Percentiles rank a stretch among this genome's conserved stretches.
These are phyloP conservation scores for Fistulinella prunicolor DNA, from an alignment of 768 basidiomycete genomes.

Conservation along the genomic window DNA sequence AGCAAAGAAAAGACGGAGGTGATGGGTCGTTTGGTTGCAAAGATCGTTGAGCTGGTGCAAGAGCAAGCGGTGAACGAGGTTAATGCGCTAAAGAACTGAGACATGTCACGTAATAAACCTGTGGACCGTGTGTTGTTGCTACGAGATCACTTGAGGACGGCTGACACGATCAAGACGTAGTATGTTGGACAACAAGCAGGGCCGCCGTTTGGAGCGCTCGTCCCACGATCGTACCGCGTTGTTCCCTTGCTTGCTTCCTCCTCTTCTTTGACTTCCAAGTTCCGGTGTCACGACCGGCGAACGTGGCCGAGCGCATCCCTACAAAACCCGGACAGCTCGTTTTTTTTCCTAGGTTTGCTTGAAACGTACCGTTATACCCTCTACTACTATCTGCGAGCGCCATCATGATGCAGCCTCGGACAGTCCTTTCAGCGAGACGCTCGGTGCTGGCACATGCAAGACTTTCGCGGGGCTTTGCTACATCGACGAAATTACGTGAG, in stretches of 20 bases:
- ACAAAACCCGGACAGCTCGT: conserved; percentile 15
- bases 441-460: conserved; percentile 22
- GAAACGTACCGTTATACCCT: conserved; percentile 16
- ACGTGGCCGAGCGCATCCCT: conserved; percentile 10
- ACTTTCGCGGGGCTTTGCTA: conserved; percentile 28
- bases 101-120: conserved; percentile 6
- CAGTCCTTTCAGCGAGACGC: conserved; percentile 26
- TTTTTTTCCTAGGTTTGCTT: conserved; percentile 1
- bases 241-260: conserved; percentile 10
- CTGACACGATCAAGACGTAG: no score
- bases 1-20: conserved; percentile 68
- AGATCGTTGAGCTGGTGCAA: conserved; percentile 48
- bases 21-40: conserved; percentile 68
- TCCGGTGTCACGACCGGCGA: conserved; percentile 25
- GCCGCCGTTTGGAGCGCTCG: background rate
- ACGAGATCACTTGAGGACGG: background rate
- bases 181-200: no score
- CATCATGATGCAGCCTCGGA: conserved; percentile 19
- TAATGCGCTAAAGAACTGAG: conserved; percentile 4
- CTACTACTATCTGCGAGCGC: conserved; percentile 1
- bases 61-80: conserved; percentile 11
- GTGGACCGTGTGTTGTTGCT: background rate
- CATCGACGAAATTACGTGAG: conserved; percentile 30
- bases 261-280: conserved; percentile 1
- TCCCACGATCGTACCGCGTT: conserved; percentile 27